phyloP scores from a whole-genome alignment of 1,284 basidiomycete species.

The Boletus smithii region DNA sequence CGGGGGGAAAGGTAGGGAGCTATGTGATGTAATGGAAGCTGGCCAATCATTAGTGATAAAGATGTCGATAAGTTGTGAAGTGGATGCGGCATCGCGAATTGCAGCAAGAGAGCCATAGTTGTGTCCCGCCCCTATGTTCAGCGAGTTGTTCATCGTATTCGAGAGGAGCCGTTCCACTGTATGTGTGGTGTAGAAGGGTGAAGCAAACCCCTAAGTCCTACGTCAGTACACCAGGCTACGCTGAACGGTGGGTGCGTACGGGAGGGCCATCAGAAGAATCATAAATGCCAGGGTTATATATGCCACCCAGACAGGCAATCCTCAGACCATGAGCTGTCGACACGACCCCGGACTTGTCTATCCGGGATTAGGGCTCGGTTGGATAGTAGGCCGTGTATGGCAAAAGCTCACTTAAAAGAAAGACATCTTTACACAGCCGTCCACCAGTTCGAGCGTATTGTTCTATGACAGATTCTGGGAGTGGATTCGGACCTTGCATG shows the following conservation, averaged over 20 bases:
- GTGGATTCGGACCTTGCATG: conserved; percentile 75
- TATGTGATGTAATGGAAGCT: conserved; percentile 62
- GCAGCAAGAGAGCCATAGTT: conserved; percentile 66
- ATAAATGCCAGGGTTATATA: conserved; percentile 64
- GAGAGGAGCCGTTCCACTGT: conserved; percentile 71
- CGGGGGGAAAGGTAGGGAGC: conserved; percentile 48
- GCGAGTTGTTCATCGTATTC: conserved; percentile 55
- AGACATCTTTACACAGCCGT: conserved; percentile 78
- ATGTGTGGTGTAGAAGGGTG: conserved; percentile 67
- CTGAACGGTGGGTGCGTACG: conserved; percentile 38
- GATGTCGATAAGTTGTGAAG: conserved; percentile 75
- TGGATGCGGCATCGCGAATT: conserved; percentile 55
- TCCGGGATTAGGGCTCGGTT: neutral
- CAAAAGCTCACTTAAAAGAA: conserved; percentile 69
- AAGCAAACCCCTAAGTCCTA: conserved; percentile 57
- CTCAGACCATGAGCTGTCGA: conserved; percentile 82
- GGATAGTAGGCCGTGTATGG: neutral
- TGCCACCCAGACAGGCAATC: conserved; percentile 82
- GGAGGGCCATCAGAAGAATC: conserved; percentile 54
- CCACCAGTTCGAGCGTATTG: conserved; percentile 73
- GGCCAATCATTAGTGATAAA: conserved; percentile 83
- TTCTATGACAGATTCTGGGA: conserved; percentile 71
- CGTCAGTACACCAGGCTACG: conserved; percentile 2
- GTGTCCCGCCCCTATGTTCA: conserved; percentile 32
- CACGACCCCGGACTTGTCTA: conserved; percentile 81